Evolutionary conservation across 768 basidiomycete species (phyloP).

Genomic region (Serendipita vermifera): DNA sequence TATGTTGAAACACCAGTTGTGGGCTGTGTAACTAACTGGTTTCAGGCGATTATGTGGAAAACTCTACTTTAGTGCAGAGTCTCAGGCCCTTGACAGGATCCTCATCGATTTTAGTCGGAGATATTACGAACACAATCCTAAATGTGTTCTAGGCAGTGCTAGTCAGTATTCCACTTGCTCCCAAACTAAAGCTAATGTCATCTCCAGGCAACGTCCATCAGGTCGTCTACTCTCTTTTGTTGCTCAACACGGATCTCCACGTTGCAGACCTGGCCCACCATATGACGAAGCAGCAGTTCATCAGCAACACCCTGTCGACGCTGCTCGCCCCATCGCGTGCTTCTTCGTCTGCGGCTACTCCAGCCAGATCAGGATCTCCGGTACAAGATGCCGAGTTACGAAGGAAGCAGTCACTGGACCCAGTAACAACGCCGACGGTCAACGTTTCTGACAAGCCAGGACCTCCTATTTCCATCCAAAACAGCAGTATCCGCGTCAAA

Average conservation of each 20-base stretch:
- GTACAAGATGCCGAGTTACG: conserved; percentile 31
- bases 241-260: conserved; percentile 95
- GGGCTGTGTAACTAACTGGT: too few species aligned
- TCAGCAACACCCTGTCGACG: conserved; percentile 77
- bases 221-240: conserved; percentile 79
- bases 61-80: conserved; percentile 87
- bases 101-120: conserved; percentile 80
- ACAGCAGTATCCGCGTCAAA: conserved; percentile 10
- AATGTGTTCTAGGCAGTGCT: conserved; percentile 65
- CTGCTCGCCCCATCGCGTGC: conserved; percentile 46
- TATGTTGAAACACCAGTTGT: too few species aligned
- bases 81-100: conserved; percentile 95
- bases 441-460: not conserved
- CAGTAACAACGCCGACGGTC: not conserved
- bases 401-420: conserved; percentile 36
- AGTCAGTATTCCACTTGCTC: conserved; percentile 38
- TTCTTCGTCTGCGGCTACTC: conserved; percentile 36
- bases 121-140: conserved; percentile 86
- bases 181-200: conserved; percentile 11
- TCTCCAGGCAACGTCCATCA: conserved; percentile 80
- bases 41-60: conserved; percentile 76
- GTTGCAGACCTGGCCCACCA: conserved; percentile 77
- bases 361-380: conserved; percentile 30
- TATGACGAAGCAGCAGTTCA: conserved; percentile 88
- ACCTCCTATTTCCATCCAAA: conserved; percentile 8